phyloP scores from a whole-genome alignment of 208 protist genomes.

The Crithidia thermophila region DNA sequence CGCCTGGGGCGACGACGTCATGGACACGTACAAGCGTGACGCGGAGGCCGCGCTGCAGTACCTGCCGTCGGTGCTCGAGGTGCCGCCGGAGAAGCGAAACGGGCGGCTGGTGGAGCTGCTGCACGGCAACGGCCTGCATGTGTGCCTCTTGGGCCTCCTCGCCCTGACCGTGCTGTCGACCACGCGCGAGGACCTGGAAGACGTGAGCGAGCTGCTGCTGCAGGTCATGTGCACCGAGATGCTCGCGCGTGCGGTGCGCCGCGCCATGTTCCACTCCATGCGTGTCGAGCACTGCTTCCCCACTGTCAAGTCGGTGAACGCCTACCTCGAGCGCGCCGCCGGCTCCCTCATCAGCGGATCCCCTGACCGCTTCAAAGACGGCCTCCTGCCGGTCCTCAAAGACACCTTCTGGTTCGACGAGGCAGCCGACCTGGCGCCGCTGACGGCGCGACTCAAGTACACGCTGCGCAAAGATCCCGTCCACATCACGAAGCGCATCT shows the following conservation, averaged over 20 bases:
- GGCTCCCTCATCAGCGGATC: constrained; percentile 40
- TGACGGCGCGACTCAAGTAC: constrained; percentile 18
- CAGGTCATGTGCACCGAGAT: constrained; percentile 46
- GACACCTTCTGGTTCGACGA: constrained; percentile 43
- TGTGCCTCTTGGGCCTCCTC: constrained; percentile 46
- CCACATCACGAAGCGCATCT: constrained; percentile 44
- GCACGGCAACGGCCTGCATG: constrained; percentile 44
- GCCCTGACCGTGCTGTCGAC: constrained; percentile 29
- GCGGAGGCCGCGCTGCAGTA: constrained; percentile 5
- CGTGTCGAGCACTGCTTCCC: constrained; percentile 19
- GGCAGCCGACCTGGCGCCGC: not conserved
- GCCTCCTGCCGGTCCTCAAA: constrained; percentile 40
- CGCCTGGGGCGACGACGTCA: constrained; percentile 11
- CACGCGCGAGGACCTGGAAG: constrained; percentile 37
- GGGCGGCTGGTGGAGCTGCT: constrained; percentile 40
- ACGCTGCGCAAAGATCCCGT: constrained; percentile 27
- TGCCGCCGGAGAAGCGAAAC: constrained; percentile 29
- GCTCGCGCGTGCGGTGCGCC: constrained; percentile 47
- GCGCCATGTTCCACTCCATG: constrained; percentile 35
- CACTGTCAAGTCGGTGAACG: constrained; percentile 29
- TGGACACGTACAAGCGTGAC: constrained; percentile 30
- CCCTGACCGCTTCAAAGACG: constrained; percentile 30
- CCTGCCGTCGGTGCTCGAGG: constrained; percentile 34
- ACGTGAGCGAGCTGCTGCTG: constrained; percentile 32
- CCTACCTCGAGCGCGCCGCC: constrained; percentile 46